A percentile compares a stretch with the other conserved stretches of the same genome.
phyloP scores from a whole-genome alignment of 352 stramenopile species.

The Peronospora destructor region DNA sequence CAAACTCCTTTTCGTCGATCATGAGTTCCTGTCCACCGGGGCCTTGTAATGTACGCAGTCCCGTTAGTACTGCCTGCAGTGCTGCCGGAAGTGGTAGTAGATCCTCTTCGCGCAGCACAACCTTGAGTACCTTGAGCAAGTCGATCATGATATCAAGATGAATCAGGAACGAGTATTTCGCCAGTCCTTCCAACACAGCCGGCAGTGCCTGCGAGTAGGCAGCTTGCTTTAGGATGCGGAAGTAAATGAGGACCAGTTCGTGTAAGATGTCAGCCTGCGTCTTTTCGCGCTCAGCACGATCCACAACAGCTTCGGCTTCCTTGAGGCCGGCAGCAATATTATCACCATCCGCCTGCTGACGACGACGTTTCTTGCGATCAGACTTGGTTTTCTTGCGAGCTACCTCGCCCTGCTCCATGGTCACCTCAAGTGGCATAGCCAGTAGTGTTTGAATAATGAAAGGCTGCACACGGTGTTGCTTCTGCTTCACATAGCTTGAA shows the following conservation, averaged over 20 bases:
- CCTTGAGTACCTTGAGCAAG: constrained; percentile 92
- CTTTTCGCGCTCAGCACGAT: constrained; percentile 88
- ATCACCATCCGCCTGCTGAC: constrained; percentile 66
- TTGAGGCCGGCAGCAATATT: constrained; percentile 89
- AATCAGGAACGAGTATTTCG: constrained; percentile 95
- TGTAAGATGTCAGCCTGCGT: constrained; percentile 93
- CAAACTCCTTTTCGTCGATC: constrained; percentile 95
- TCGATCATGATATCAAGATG: constrained; percentile 98
- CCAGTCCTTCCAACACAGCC: constrained; percentile 88
- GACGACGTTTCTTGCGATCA: constrained; percentile 78
- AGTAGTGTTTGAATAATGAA: constrained; percentile 74
- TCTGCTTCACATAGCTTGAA: constrained; percentile 77
- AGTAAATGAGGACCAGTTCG: constrained; percentile 93
- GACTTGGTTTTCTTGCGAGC: constrained; percentile 76
- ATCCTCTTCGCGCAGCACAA: constrained; percentile 76
- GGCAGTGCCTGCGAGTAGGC: constrained; percentile 87
- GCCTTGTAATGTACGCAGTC: constrained; percentile 89
- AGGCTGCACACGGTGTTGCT: constrained; percentile 72
- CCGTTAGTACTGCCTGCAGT: constrained; percentile 87
- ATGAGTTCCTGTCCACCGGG: constrained; percentile 90
- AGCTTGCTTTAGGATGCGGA: constrained; percentile 92
- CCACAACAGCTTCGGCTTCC: constrained; percentile 91
- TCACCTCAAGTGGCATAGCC: constrained; percentile 75
- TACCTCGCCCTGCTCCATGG: constrained; percentile 77
- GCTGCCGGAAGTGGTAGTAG: constrained; percentile 58